Evolutionary conservation across 106 monocot species (phyloP), one percentile per base, ranked within the genome.

Genomic region (Cymbidium sinense): DNA sequence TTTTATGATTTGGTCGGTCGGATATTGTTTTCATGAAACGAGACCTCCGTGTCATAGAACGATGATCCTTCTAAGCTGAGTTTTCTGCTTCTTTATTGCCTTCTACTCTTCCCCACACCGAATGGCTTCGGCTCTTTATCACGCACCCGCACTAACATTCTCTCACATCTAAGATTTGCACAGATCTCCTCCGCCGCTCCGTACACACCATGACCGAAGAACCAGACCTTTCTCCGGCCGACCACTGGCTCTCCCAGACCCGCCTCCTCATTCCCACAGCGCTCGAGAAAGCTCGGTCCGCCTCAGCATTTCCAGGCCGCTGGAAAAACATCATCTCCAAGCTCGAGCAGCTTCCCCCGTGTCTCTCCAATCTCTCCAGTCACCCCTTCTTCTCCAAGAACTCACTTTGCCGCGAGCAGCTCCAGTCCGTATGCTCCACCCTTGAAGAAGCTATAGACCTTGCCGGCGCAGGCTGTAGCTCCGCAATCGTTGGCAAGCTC

Each of bases 301-400:
- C 91, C 20, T 61, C 75, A 1, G 78, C 83, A 34, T 92, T 85
- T 70, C 69, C 85, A 0, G 78, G 65, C 23, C 75, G 91, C 25
- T 92, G 91, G 91, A 85, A 82, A 43, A 35, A 85, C 37, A 83
- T 92, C 10, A 30, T 79, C 15, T 81, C 89, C 23, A 89, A 83
- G 83, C 81, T 92, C 11, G 87, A 92, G 70, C 78, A 70, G 58
- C 64, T 89, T n/a, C 86, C 86, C 2, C 25, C 76, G 9, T 88
- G 86, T 86, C 91, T 91, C 17, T 88, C 91, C 76, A 84, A 91
- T 77, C 86, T 91, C 69, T 86, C 91, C 34, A 83, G 80, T 61
- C 91, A 91, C 77, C 91, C 88, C 23, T 91, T 79, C 86, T 91
- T 88, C 82, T 43, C 88, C 72, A 86, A 79, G 50, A 88, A 88